These are phyloP conservation scores for Leucosporidium creatinivorum DNA, from an alignment of 768 basidiomycete genomes.

Conservation along the genomic window DNA sequence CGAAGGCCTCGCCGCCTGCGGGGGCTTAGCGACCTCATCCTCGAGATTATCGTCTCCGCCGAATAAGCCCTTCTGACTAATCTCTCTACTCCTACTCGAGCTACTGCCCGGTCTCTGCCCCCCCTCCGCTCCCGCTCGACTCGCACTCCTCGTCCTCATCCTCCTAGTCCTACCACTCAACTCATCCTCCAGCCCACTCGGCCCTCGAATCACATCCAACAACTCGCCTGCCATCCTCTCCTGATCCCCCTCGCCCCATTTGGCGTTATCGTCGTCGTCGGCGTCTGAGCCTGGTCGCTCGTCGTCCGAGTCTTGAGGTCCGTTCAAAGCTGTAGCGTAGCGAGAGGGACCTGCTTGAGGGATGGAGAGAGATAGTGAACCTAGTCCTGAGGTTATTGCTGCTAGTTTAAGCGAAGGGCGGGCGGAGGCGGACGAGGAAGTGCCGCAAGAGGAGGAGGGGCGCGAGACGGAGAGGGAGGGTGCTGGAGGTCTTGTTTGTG, in stretches of 20 bases:
- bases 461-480: neutral
- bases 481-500: neutral
- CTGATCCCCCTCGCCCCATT: conserved; percentile 23
- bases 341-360: conserved; percentile 5
- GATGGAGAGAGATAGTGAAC: conserved; percentile 19
- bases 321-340: conserved; percentile 22
- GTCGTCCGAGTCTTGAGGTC: conserved; percentile 25
- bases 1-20: neutral
- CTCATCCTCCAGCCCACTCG: conserved; percentile 27
- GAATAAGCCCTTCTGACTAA: neutral
- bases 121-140: conserved; percentile 7
- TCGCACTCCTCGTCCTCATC: conserved; percentile 17
- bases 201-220: conserved; percentile 28
- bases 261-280: too few relatives aligned
- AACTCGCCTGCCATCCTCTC: conserved; percentile 30
- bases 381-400: neutral
- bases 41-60: too few relatives aligned
- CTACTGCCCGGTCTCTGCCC: conserved; percentile 5
- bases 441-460: neutral
- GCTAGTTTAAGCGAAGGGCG: conserved; percentile 23
- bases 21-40: neutral
- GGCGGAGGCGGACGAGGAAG: neutral
- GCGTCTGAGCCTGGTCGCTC: conserved; percentile 4
- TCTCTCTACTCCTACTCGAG: neutral
- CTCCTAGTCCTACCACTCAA: conserved; percentile 26